phyloP scores from a whole-genome alignment of 345 rosid species.

The Anastatica hierochuntica region DNA sequence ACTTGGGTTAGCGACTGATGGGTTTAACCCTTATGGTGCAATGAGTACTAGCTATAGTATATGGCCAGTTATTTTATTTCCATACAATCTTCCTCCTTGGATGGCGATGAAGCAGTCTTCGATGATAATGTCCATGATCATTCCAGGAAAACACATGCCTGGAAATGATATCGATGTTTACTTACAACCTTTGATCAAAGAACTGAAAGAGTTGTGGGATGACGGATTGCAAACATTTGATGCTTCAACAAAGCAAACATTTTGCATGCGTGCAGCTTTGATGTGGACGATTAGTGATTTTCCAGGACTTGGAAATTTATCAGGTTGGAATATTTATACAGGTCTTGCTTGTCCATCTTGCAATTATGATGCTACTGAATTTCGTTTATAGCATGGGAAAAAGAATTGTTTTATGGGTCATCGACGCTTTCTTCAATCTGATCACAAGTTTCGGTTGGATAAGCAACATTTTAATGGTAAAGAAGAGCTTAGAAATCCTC shows the following conservation, averaged over 20 bases:
- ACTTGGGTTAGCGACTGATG: not conserved
- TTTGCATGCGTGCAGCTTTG: not conserved
- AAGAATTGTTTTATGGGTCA: not conserved
- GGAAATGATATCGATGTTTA: conserved; percentile 4
- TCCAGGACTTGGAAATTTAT: not conserved
- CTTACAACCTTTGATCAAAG: too few species aligned
- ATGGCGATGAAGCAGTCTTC: not conserved
- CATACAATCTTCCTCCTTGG: not conserved
- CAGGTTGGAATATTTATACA: not conserved
- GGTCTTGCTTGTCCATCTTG: not conserved
- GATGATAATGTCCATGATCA: not conserved
- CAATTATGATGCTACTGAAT: not conserved
- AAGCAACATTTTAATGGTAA: too few species aligned
- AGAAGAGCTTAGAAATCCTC: too few species aligned
- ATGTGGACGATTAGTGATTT: not conserved
- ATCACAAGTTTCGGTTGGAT: too few species aligned
- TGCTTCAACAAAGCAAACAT: too few species aligned
- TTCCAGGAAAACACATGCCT: not conserved
- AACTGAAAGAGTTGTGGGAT: too few species aligned
- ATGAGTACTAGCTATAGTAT: too few species aligned
- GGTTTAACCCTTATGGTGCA: not conserved
- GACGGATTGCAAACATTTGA: too few species aligned
- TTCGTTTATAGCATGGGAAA: not conserved
- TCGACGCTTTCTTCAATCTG: not conserved
- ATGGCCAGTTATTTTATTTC: not conserved